phyloP scores from a whole-genome alignment of 371 early-diverging fungal genomes.

The Mucor sp. region DNA sequence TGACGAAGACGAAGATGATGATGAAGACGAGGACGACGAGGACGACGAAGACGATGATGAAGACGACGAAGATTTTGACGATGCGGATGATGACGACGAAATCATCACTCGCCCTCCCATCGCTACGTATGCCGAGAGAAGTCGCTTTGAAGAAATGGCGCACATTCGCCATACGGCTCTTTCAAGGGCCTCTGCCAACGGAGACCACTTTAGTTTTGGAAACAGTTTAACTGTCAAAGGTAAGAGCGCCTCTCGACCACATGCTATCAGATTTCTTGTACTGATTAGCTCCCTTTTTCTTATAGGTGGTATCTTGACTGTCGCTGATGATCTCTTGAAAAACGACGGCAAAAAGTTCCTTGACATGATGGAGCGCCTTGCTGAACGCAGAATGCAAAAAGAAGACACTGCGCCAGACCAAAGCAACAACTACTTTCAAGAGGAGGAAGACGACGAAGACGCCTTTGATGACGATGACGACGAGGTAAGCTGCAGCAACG shows the following conservation, averaged over 20 bases:
- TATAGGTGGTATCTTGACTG: conserved; percentile 80
- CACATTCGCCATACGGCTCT: conserved; percentile 26
- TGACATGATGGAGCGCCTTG: conserved; percentile 94
- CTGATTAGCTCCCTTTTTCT: not conserved
- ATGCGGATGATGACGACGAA: conserved; percentile 20
- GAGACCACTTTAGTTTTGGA: conserved; percentile 61
- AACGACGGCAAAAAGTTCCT: conserved; percentile 92
- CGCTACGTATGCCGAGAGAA: conserved; percentile 21
- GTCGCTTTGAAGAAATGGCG: conserved; percentile 29
- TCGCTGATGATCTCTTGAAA: conserved; percentile 89
- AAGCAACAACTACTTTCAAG: conserved; percentile 34
- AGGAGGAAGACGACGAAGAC: conserved; percentile 62
- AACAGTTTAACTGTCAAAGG: conserved; percentile 72
- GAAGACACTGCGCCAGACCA: conserved; percentile 61
- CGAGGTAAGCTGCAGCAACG: not conserved
- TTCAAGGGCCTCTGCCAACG: conserved; percentile 14
- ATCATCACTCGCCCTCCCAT: conserved; percentile 18
- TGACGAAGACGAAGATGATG: conserved; percentile 52
- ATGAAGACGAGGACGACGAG: conserved; percentile 52
- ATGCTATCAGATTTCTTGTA: not conserved
- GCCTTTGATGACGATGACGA: conserved; percentile 63
- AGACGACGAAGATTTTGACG: conserved; percentile 13
- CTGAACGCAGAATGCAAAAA: conserved; percentile 82
- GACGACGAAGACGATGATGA: conserved; percentile 55
- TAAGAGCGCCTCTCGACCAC: conserved; percentile 40